Evolutionary conservation across 2,329 filamentous ascomycete genomes (phyloP).

Genomic region (Nigrospora osmanthi): DNA sequence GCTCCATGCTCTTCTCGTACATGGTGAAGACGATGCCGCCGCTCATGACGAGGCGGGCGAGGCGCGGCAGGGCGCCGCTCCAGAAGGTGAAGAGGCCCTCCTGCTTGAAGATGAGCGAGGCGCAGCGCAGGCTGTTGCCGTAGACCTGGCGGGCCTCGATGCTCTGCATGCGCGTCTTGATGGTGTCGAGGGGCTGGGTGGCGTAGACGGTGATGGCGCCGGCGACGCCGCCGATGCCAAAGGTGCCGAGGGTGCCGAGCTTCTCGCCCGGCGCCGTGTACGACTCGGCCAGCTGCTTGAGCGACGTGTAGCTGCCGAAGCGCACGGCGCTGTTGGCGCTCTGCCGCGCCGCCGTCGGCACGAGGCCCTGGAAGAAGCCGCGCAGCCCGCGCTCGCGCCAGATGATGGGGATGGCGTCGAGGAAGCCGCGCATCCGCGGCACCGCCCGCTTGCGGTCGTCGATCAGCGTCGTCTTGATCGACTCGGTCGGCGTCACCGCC

Average conservation of each 20-base stretch:
- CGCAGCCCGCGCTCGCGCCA: conserved; percentile 77
- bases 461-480: conserved; percentile 97
- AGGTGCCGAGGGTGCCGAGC: conserved; percentile 78
- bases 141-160: conserved; percentile 76
- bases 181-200: conserved; percentile 73
- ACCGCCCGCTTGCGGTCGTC: conserved; percentile 85
- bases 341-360: conserved; percentile 89
- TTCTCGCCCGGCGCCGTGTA: conserved; percentile 95
- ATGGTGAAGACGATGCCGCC: conserved; percentile 98
- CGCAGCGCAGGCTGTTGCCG: conserved; percentile 82
- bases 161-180: conserved; percentile 98
- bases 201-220: conserved; percentile 85
- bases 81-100: conserved; percentile 89
- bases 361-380: conserved; percentile 95
- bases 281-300: conserved; percentile 84
- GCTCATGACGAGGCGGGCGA: conserved; percentile 80
- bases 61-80: conserved; percentile 81
- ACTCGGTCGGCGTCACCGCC: conserved; percentile 94
- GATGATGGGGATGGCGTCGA: conserved; percentile 84
- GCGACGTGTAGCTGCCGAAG: conserved; percentile 82
- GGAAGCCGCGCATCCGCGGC: conserved; percentile 83
- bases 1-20: conserved; percentile 94
- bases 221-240: conserved; percentile 81
- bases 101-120: conserved; percentile 73
- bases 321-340: conserved; percentile 89